These are phyloP conservation scores for Penicillium alfredii DNA, from an alignment of 495 filamentous ascomycete genomes.

Conservation along the genomic window DNA sequence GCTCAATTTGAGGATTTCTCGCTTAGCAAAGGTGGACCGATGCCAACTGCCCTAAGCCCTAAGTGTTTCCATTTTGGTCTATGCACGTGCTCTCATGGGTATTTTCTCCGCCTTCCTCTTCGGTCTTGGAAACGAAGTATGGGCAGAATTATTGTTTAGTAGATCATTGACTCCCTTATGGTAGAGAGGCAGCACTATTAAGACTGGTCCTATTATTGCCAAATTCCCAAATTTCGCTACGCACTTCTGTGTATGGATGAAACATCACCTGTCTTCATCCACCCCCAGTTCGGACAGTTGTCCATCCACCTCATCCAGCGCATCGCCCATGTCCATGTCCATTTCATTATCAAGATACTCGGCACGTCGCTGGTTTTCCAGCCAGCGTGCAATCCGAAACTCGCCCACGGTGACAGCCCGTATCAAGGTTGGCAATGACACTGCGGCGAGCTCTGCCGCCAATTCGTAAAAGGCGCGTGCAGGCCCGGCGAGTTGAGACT, in stretches of 20 bases:
- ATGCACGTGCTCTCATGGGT: too few relatives aligned
- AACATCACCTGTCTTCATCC: slow-evolving; percentile 3
- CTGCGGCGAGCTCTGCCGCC: slow-evolving; percentile 45
- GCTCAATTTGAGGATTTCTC: slow-evolving; percentile 45
- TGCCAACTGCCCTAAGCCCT: slow-evolving; percentile 37
- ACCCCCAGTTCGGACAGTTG: slow-evolving; percentile 22
- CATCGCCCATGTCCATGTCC: slow-evolving; percentile 14
- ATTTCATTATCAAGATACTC: slow-evolving; percentile 25
- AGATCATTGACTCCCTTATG: too few relatives aligned
- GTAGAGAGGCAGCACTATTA: too few relatives aligned
- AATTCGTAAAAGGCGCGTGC: slow-evolving; percentile 51
- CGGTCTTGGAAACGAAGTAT: too few relatives aligned
- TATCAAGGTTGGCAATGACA: slow-evolving; percentile 44
- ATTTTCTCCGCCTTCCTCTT: too few relatives aligned
- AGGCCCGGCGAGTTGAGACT: slow-evolving; percentile 49
- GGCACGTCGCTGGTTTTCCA: slow-evolving; percentile 29
- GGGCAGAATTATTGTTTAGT: too few relatives aligned
- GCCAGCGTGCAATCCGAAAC: slow-evolving; percentile 35
- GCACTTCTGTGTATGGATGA: too few relatives aligned
- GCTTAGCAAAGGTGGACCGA: slow-evolving; percentile 41
- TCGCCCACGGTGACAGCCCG: slow-evolving; percentile 45
- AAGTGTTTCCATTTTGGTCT: slow-evolving; percentile 15
- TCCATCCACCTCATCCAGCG: slow-evolving; percentile 24
- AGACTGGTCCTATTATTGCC: too few relatives aligned
- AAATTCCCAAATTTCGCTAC: too few relatives aligned